Percentiles rank a stretch among this genome's conserved stretches.
These are phyloP conservation scores for Sphaerulina vaccinii DNA, from an alignment of 2,329 filamentous ascomycete genomes.

Conservation along the genomic window DNA sequence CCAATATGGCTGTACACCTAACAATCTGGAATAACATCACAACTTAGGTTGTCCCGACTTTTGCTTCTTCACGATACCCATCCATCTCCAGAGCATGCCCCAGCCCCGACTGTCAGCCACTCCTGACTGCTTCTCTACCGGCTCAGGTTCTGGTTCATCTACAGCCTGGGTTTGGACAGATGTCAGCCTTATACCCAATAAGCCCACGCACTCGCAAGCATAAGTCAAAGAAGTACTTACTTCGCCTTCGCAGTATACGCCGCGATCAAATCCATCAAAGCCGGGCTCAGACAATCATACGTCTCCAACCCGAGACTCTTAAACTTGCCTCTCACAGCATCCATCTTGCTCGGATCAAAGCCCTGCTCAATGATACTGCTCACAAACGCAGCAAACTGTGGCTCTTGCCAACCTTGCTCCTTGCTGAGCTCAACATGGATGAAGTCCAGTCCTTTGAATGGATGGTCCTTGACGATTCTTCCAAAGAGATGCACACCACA, in stretches of 20 bases:
- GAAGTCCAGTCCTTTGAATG: constrained; percentile 69
- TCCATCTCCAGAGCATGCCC: constrained; percentile 10
- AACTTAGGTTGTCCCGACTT: constrained; percentile 10
- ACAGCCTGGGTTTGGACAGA: constrained; percentile 19
- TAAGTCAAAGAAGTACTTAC: constrained; percentile 16
- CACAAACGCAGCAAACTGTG: constrained; percentile 68
- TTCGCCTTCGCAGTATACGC: constrained; percentile 27
- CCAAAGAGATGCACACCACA: constrained; percentile 65
- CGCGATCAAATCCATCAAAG: constrained; percentile 57
- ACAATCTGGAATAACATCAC: not conserved
- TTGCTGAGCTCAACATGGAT: constrained; percentile 63
- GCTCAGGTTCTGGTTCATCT: not conserved
- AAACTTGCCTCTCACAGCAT: constrained; percentile 55
- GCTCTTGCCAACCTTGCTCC: constrained; percentile 67
- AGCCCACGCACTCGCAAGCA: constrained; percentile 9
- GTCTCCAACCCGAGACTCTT: constrained; percentile 57
- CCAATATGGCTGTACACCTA: not conserved
- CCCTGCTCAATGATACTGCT: constrained; percentile 68
- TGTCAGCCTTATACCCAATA: constrained; percentile 15
- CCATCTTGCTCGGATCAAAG: constrained; percentile 56
- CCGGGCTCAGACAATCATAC: constrained; percentile 62
- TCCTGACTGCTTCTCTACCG: not conserved
- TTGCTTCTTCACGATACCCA: constrained; percentile 12
- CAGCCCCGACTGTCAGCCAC: not conserved
- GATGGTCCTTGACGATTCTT: constrained; percentile 62